Evolutionary conservation across 73 alveolate species (phyloP).

Genomic region (Paramecium pentaurelia): DNA sequence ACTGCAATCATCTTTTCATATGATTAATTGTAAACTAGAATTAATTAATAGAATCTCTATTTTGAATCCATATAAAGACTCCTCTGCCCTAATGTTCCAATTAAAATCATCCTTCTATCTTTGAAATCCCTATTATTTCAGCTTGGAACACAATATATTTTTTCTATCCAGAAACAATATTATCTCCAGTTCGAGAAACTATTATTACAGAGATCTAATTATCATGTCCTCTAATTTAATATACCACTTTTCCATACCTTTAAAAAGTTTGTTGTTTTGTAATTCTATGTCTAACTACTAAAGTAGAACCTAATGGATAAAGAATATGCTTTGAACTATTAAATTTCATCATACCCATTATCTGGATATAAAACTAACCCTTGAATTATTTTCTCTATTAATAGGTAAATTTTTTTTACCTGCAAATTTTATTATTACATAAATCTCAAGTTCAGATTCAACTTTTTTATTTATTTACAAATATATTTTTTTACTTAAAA

Average conservation of each 20-base stretch:
- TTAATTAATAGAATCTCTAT: slow-evolving; percentile 82
- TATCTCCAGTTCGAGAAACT: slow-evolving; percentile 82
- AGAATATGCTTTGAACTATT: slow-evolving; percentile 70
- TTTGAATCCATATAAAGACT: slow-evolving; percentile 87
- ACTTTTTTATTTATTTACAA: not conserved
- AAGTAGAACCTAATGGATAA: slow-evolving; percentile 96
- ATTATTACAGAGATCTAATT: slow-evolving; percentile 82
- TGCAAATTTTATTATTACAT: slow-evolving; percentile 78
- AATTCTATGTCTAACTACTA: slow-evolving; percentile 90
- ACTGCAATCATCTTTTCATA: slow-evolving; percentile 82
- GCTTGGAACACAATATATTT: slow-evolving; percentile 93
- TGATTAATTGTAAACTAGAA: slow-evolving; percentile 78
- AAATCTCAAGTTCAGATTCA: slow-evolving; percentile 60
- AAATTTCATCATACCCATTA: slow-evolving; percentile 62
- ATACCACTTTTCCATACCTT: not conserved
- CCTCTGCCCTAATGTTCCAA: slow-evolving; percentile 92
- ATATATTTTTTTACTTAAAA: not conserved
- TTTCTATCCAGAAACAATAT: slow-evolving; percentile 88
- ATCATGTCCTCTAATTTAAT: slow-evolving; percentile 82
- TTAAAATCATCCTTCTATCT: slow-evolving; percentile 77
- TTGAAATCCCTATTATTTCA: slow-evolving; percentile 96
- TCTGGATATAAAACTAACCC: slow-evolving; percentile 96
- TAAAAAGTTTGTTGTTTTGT: slow-evolving; percentile 67
- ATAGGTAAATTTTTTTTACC: not conserved
- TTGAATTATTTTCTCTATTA: slow-evolving; percentile 81